Conservation (phyloP, 495 filamentous ascomycete genomes). For the Penicillium diatomitis region DNA sequence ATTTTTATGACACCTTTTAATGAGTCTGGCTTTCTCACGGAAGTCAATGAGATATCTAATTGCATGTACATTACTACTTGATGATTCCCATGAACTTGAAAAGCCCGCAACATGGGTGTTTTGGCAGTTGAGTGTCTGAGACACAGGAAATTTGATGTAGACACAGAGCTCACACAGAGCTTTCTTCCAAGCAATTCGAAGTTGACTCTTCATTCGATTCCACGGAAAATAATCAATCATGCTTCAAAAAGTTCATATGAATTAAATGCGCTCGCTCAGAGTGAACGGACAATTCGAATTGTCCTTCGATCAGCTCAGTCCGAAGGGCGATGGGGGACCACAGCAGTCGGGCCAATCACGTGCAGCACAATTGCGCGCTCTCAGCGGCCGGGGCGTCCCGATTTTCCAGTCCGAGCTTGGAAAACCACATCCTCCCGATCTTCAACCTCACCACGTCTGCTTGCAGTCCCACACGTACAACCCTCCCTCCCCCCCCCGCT, state of each 20-base stretch:
- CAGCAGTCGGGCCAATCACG: conserved; percentile 31
- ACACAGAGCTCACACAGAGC: too few relatives aligned
- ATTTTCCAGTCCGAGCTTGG: conserved; percentile 35
- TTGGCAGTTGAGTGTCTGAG: too few relatives aligned
- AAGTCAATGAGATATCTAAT: not conserved
- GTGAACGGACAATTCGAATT: too few relatives aligned
- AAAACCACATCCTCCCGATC: conserved; percentile 34
- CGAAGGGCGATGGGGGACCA: not conserved
- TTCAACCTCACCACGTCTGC: conserved; percentile 27
- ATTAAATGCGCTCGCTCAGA: too few relatives aligned
- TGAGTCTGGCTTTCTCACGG: not conserved
- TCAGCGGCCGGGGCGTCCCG: conserved; percentile 39
- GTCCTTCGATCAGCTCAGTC: not conserved
- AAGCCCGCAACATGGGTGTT: conserved; percentile 3
- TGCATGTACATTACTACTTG: conserved; percentile 16
- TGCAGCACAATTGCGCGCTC: conserved; percentile 33
- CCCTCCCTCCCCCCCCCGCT: conserved; percentile 11
- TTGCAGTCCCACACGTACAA: conserved; percentile 13
- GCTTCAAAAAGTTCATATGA: too few relatives aligned
- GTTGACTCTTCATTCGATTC: too few relatives aligned
- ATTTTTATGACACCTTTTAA: not conserved
- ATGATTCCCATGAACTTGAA: conserved; percentile 1
- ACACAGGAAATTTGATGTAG: too few relatives aligned
- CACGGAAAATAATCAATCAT: too few relatives aligned
- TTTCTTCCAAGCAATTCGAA: too few relatives aligned